phyloP scores from a whole-genome alignment of 1,284 basidiomycete species.

The Moesziomyces sp. region DNA sequence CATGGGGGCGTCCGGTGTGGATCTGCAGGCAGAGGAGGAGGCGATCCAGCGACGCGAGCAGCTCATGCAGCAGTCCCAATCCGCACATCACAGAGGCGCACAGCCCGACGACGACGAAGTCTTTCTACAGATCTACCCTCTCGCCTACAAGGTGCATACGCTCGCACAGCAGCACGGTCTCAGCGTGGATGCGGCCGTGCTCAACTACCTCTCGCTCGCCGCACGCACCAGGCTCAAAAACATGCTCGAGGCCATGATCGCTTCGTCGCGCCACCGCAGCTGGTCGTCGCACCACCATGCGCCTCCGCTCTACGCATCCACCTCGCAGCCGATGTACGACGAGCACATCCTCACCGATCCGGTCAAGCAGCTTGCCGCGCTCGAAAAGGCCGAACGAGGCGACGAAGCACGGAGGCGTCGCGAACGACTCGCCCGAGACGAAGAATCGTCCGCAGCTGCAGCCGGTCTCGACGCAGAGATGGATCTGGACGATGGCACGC shows the following conservation, averaged over 20 bases:
- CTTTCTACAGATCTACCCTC: slow-evolving; percentile 59
- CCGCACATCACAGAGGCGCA: slow-evolving; percentile 16
- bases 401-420: slow-evolving; percentile 58
- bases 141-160: slow-evolving; percentile 59
- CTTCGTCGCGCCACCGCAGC: slow-evolving; percentile 60
- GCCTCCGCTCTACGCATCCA: slow-evolving; percentile 48
- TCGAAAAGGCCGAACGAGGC: slow-evolving; percentile 64
- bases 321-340: slow-evolving; percentile 56
- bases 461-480: slow-evolving; percentile 32
- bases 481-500: slow-evolving; percentile 39
- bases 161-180: slow-evolving; percentile 57
- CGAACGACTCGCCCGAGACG: slow-evolving; percentile 56
- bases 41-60: slow-evolving; percentile 55
- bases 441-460: slow-evolving; percentile 50
- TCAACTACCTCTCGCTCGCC: slow-evolving; percentile 64
- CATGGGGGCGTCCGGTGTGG: slow-evolving; percentile 61
- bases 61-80: slow-evolving; percentile 45
- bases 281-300: slow-evolving; percentile 63
- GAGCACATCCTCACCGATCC: slow-evolving; percentile 60
- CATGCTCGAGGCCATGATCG: slow-evolving; percentile 63
- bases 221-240: slow-evolving; percentile 62
- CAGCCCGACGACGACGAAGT: slow-evolving; percentile 50
- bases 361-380: slow-evolving; percentile 56
- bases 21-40: slow-evolving; percentile 63
- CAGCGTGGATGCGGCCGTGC: slow-evolving; percentile 62